Evolutionary conservation across 805 yeast species (phyloP).

Genomic region (Nakazawaea peltata): DNA sequence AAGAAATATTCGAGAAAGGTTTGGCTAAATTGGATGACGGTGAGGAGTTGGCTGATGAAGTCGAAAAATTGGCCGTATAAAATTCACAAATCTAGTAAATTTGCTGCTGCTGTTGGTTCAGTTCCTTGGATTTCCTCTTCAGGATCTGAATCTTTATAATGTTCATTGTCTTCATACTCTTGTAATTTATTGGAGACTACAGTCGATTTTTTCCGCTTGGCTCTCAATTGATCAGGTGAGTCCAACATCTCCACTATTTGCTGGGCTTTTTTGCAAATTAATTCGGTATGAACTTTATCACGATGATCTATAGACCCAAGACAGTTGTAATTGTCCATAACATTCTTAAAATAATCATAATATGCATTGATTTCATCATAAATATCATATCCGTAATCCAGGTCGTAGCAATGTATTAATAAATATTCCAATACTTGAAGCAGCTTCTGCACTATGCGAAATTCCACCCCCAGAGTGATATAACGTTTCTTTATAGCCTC

Average conservation of each 20-base stretch:
- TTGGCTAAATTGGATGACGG: conserved; percentile 64
- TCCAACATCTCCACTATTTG: neutral
- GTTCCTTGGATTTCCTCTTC: neutral
- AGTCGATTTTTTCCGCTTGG: neutral
- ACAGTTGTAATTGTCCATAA: conserved; percentile 12
- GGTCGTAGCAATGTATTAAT: conserved; percentile 17
- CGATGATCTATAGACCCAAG: conserved; percentile 14
- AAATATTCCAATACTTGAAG: conserved; percentile 19
- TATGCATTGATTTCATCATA: conserved; percentile 12
- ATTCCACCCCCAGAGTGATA: conserved; percentile 21
- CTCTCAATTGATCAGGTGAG: neutral
- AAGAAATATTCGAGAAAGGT: conserved; percentile 85
- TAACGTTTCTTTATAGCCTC: conserved; percentile 17
- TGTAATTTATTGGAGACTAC: neutral
- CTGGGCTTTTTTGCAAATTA: neutral
- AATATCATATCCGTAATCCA: conserved; percentile 18
- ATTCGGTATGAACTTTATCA: conserved; percentile 5
- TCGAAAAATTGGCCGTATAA: conserved; percentile 1
- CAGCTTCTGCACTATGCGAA: conserved; percentile 19
- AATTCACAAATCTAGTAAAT: no score
- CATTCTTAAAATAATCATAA: conserved; percentile 10
- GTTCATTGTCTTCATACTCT: neutral
- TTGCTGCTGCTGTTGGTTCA: neutral
- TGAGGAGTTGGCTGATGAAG: conserved; percentile 20
- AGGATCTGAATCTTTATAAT: neutral